Base-by-base conservation (phyloP, 305 asterid genomes). In the Solanum hybrid region DNA sequence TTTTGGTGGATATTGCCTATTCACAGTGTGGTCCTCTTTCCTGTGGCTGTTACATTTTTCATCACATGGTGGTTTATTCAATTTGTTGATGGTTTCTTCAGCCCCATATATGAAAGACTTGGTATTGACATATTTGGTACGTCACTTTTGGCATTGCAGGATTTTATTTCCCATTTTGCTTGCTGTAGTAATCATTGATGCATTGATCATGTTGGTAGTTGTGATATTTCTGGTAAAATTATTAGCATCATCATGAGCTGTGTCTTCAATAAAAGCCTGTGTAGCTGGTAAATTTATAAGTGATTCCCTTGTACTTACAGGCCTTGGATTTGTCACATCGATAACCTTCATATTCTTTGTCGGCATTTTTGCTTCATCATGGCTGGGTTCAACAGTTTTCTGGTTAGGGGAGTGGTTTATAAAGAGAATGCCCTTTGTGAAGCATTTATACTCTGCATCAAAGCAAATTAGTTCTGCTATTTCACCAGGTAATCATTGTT, bases 11-110 rank as follows among this genome's bases (percentile, higher is more conserved):
- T 73, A 36, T 73, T 76, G 87, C 87, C 56, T 34, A 76, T 79
- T 91, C 93, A 94, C 97, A 97, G 99, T 88, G 96, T 95, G 24
- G 99, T 96, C 90, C 96, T 97, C 90, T 96, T 97, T 92, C 99
- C 99, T 20, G 99, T 97, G 89, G 99, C 99, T 91, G 97, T 97
- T 89, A 95, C 99, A 91, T 96, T 97, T 94, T 95, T 95, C 73
- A 88, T 96, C 92, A 95, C 99, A 10, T 96, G 98, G 99, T 97
- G 99, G 99, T 96, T 97, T 91, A 91, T 97, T 94, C 98, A 97
- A 94, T 95, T 96, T 92, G 96, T 96, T 91, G 99, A 96, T 93
- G 98, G 99, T 86, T 97, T 97, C 96, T 97, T 97, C 95, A 97
- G 99, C 91, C 99, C 99, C 89, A 96, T 95, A 88, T 96, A 97